Evolutionary conservation across 208 protist species (phyloP).

Genomic region (Lotmaria passim): DNA sequence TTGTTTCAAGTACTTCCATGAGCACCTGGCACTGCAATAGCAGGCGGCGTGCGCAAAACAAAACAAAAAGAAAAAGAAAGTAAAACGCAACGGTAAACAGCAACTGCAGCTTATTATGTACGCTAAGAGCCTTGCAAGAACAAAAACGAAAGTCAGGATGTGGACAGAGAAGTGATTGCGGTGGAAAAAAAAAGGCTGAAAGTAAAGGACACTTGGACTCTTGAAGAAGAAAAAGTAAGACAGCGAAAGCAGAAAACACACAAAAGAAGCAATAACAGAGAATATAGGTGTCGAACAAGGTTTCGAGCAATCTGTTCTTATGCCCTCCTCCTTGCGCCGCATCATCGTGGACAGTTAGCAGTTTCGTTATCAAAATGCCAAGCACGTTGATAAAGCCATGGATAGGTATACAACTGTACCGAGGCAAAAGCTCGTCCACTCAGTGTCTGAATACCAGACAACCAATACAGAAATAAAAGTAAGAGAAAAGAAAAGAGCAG

Average conservation of each 20-base stretch:
- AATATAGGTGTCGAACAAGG: background rate
- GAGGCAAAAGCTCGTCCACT: no score
- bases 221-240: background rate
- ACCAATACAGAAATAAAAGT: no score
- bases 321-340: conserved; percentile 8
- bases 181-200: background rate
- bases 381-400: no score
- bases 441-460: no score
- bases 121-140: background rate
- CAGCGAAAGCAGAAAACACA: conserved; percentile 3
- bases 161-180: background rate
- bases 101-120: no score
- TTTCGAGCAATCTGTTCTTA: conserved; percentile 7
- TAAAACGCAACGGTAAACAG: background rate
- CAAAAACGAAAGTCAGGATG: background rate
- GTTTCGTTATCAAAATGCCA: no score
- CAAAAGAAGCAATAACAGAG: background rate
- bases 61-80: conserved; percentile 21
- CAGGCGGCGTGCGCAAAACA: background rate
- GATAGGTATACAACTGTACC: no score
- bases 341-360: no score
- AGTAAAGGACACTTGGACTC: no score
- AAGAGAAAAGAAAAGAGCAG: background rate
- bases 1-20: no score
- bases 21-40: background rate